Conservation (phyloP, 305 asterid genomes). For the Fraxinus angustifolia region DNA sequence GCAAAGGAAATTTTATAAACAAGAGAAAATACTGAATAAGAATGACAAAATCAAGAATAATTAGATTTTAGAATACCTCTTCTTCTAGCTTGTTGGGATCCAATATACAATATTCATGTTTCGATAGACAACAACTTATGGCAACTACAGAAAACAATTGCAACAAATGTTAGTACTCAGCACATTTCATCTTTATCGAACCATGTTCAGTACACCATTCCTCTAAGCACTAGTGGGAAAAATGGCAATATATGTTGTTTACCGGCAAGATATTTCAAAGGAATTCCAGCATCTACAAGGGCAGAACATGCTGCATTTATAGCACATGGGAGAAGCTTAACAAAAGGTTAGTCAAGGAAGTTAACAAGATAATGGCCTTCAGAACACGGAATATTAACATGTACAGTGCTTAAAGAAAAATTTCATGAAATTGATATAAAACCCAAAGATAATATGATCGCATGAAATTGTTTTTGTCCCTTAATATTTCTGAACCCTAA, state of each 20-base stretch:
- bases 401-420: not conserved
- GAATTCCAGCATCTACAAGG: conserved; percentile 85
- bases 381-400: not conserved
- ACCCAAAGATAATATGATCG: not conserved
- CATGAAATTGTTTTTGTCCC: not conserved
- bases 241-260: not conserved
- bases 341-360: conserved; percentile 56
- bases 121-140: conserved; percentile 64
- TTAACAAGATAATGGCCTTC: conserved; percentile 10
- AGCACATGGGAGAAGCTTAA: conserved; percentile 91
- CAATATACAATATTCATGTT: conserved; percentile 53
- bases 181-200: not conserved
- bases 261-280: conserved; percentile 85
- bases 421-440: not conserved
- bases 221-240: conserved; percentile 13
- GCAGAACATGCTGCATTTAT: conserved; percentile 88
- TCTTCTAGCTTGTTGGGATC: conserved; percentile 86
- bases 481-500: not conserved
- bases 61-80: conserved; percentile 34
- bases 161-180: conserved; percentile 21
- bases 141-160: conserved; percentile 50
- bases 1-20: not conserved
- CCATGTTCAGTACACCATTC: not conserved
- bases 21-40: conserved; percentile 9
- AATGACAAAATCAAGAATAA: not conserved